Evolutionary conservation across 768 basidiomycete genomes (phyloP), one percentile per base, ranked within the genome.

Genomic region (Boletellus sp.): DNA sequence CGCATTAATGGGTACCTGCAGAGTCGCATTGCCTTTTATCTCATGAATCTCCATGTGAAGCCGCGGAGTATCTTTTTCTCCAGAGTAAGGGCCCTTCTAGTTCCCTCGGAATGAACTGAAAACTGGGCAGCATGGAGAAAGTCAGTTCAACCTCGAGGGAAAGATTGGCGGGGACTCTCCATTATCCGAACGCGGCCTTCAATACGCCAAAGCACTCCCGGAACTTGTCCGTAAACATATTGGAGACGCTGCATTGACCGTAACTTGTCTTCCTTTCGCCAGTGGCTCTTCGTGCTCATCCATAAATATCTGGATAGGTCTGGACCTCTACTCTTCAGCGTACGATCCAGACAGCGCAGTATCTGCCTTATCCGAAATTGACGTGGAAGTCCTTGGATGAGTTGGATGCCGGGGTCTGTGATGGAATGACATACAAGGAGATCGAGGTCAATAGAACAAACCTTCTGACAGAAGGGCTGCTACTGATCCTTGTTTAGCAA

Each of bases 331-430:
- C 96, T 1, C 75, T 99, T 44, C 78, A 84, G 53, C 79, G 94
- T 22, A 99, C 95, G 16, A 89, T 91, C 16, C 92, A 97, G 64
- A 99, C 95, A 0, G 94, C 82, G 3, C 78, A 84, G 34, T 58
- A 79, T 54, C 75, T 99, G 16, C 84, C 87, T 1, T 97, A 92
- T 63, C 77, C 85, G 40, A 96, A 98, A 60, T 73, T 98, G 55
- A 97, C 95, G 3, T 99, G 96, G 96, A 99, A 99, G 68, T 93
- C 92, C 2, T 72, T 99, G 45, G 96, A 99, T 61, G 96, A 99
- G 69, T 77, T 99, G 22, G 96, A 99, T 67, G 96, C 96, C 8
- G 96, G 96, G 22, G 96, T 99, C 31, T 99, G 96, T 62, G 96
- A 99, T 69, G 96, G 87, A 15, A 98, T 99, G 96, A 98, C 96